A percentile compares a stretch with the other conserved stretches of the same genome.
phyloP scores from a whole-genome alignment of 2,329 filamentous ascomycete species.

The Endocalyx cinctus region DNA sequence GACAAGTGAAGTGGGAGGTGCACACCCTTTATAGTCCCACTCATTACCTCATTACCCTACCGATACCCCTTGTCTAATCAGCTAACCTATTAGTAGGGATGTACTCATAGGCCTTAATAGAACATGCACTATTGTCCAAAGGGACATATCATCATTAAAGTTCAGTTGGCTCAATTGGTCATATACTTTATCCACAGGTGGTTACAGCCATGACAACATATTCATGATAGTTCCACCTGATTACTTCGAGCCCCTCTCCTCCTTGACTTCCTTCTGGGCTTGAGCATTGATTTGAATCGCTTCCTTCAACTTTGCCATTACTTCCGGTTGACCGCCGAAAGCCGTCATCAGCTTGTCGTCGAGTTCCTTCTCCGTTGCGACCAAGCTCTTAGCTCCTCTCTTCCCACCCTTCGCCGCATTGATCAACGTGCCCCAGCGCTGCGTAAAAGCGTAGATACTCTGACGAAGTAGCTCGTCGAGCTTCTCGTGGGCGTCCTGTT shows the following conservation, averaged over 20 bases:
- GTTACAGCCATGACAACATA: no score
- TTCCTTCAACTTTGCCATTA: constrained; percentile 56
- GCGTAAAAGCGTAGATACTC: constrained; percentile 59
- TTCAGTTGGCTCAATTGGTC: no score
- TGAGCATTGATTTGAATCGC: constrained; percentile 54
- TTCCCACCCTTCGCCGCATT: constrained; percentile 45
- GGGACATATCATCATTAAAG: no score
- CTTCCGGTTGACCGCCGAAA: constrained; percentile 56
- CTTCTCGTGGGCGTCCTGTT: constrained; percentile 59
- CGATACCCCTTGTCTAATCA: no score
- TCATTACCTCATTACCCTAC: no score
- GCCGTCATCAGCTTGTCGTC: constrained; percentile 52
- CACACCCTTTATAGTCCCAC: no score
- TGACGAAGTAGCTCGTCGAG: constrained; percentile 59
- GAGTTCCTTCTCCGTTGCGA: constrained; percentile 51
- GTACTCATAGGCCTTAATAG: no score
- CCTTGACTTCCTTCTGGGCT: constrained; percentile 42
- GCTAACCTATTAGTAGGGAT: no score
- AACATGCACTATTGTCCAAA: no score
- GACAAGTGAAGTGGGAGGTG: no score
- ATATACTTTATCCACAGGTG: no score
- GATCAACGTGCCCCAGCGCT: constrained; percentile 50
- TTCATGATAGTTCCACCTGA: no score
- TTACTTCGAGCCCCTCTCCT: constrained; percentile 22
- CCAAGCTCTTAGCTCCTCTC: constrained; percentile 44